phyloP scores from a whole-genome alignment of 495 filamentous ascomycete species.

The Aspergillus cristatus region DNA sequence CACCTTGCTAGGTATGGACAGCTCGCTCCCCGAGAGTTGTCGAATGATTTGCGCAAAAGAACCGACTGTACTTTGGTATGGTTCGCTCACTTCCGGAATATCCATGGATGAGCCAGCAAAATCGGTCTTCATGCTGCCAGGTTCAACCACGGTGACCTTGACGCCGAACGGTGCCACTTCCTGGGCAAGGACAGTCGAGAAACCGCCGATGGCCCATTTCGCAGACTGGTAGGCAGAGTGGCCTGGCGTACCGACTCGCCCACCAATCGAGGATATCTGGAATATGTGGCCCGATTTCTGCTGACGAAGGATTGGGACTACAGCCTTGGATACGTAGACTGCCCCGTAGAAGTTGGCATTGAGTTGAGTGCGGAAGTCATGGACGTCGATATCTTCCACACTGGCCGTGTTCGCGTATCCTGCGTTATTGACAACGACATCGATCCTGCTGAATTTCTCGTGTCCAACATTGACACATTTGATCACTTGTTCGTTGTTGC shows the following conservation, averaged over 20 bases:
- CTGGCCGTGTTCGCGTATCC: conserved; percentile 12
- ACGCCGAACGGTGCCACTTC: conserved; percentile 20
- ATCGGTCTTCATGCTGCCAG: conserved; percentile 27
- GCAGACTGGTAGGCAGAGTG: conserved; percentile 37
- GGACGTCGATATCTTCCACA: conserved; percentile 11
- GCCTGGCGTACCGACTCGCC: conserved; percentile 23
- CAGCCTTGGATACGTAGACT: conserved; percentile 5
- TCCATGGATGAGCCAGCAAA: conserved; percentile 24
- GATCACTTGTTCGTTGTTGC: conserved; percentile 5
- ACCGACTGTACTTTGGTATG: conserved; percentile 15
- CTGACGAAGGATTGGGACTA: conserved; percentile 6
- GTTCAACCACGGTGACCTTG: conserved; percentile 25
- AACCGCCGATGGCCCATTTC: conserved; percentile 38
- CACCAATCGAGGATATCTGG: conserved; percentile 30
- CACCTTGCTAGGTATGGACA: conserved; percentile 13
- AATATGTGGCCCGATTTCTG: conserved; percentile 6
- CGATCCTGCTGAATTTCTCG: conserved; percentile 14
- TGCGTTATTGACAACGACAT: conserved; percentile 21
- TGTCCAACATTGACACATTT: conserved; percentile 6
- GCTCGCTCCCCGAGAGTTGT: conserved; percentile 1
- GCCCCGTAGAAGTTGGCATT: conserved; percentile 17
- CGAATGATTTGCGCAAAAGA: neutral
- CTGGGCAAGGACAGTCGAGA: conserved; percentile 22
- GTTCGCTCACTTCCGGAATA: conserved; percentile 15
- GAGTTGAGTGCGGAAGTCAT: conserved; percentile 12